Conservation (phyloP, 805 yeast species). For the Myxozyma neglecta region DNA sequence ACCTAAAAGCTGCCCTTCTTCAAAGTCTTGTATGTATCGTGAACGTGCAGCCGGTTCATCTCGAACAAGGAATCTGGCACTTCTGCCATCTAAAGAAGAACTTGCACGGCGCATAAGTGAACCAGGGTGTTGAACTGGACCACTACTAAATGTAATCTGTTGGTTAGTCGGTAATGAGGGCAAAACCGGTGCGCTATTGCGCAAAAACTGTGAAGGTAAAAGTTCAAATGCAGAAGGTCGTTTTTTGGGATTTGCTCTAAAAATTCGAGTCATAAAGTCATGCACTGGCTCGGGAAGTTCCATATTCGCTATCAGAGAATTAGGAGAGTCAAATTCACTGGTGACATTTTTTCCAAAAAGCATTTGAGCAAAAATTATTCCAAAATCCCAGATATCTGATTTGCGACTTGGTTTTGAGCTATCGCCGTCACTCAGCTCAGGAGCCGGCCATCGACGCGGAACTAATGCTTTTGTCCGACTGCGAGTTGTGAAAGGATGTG, state of each 20-base stretch:
- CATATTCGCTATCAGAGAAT: conserved; percentile 55
- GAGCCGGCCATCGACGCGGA: conserved; percentile 66
- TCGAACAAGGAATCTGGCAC: conserved; percentile 3
- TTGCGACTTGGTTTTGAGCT: conserved; percentile 61
- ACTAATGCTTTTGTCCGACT: conserved; percentile 4
- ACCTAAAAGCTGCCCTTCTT: conserved; percentile 87
- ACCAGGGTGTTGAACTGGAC: not conserved
- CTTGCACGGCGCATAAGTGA: conserved; percentile 2
- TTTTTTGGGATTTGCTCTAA: conserved; percentile 63
- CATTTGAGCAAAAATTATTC: conserved; percentile 69
- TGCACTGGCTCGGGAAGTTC: conserved; percentile 57
- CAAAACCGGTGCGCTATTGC: conserved; percentile 47
- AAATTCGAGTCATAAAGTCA: conserved; percentile 66
- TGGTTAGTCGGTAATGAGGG: not conserved
- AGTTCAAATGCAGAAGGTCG: conserved; percentile 83
- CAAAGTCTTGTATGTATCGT: conserved; percentile 89
- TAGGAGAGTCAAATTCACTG: conserved; percentile 58
- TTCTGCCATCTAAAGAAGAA: conserved; percentile 26
- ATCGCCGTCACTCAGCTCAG: conserved; percentile 54
- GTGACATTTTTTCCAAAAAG: conserved; percentile 60
- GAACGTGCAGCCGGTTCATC: conserved; percentile 43
- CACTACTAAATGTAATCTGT: not conserved
- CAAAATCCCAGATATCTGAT: conserved; percentile 93
- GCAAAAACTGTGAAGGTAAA: conserved; percentile 75
- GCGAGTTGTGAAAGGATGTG: conserved; percentile 36